Percentiles rank a stretch among this genome's conserved stretches.
These are phyloP conservation scores for Blumeria hordei DNA, from an alignment of 2,329 filamentous ascomycete genomes.

Conservation along the genomic window DNA sequence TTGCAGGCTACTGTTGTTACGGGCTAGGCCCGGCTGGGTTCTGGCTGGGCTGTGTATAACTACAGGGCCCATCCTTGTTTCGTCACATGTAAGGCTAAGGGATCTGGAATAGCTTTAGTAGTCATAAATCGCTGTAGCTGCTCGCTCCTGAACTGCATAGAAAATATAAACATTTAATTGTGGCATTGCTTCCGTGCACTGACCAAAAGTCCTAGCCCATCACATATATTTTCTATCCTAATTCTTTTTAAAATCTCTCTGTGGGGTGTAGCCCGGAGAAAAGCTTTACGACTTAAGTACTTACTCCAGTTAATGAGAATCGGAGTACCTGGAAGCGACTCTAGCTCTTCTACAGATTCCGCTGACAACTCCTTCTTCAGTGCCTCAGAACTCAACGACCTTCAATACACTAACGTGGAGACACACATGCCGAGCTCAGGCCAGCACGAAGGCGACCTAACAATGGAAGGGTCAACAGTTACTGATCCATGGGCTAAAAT, in stretches of 20 bases:
- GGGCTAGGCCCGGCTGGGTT: too few relatives aligned
- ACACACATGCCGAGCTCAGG: background rate
- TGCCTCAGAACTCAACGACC: background rate
- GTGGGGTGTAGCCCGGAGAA: background rate
- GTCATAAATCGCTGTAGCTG: too few relatives aligned
- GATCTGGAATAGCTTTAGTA: too few relatives aligned
- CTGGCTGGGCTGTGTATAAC: too few relatives aligned
- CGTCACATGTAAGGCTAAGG: too few relatives aligned
- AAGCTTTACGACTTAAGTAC: background rate
- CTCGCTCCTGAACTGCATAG: too few relatives aligned
- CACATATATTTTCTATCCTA: background rate
- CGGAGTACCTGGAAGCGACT: background rate
- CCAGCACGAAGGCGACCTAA: background rate
- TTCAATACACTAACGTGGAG: background rate
- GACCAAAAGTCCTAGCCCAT: background rate
- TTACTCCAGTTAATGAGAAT: background rate
- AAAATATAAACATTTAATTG: too few relatives aligned
- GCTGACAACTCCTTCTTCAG: background rate
- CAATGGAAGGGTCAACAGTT: background rate
- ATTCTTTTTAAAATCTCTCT: background rate
- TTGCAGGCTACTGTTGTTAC: too few relatives aligned
- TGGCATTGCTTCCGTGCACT: too few relatives aligned
- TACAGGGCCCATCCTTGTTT: too few relatives aligned
- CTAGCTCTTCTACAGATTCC: background rate
- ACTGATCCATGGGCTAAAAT: background rate